These are phyloP conservation scores for Calonectria naviculata DNA, from an alignment of 2,329 filamentous ascomycete genomes.

Conservation along the genomic window DNA sequence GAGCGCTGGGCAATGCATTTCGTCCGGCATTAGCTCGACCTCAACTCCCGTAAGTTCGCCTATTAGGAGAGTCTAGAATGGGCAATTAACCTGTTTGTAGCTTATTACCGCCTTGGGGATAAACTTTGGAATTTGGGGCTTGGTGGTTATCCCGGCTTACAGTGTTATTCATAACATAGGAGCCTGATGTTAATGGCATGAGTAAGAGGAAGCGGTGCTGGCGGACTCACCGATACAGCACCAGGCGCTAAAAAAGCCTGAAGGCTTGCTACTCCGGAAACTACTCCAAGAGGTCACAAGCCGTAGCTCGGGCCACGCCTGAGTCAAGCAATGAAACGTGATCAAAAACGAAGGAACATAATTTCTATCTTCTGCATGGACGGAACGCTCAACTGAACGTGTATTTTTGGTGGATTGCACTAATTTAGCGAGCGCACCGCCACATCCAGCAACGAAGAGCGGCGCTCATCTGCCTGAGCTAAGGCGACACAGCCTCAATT, in stretches of 20 bases:
- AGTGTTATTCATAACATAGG: neutral
- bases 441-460: neutral
- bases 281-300: too few relatives aligned
- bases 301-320: too few relatives aligned
- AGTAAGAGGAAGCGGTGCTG: neutral
- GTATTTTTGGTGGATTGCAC: neutral
- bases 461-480: neutral
- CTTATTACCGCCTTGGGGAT: conserved; percentile 15
- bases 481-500: neutral
- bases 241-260: too few relatives aligned
- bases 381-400: too few relatives aligned
- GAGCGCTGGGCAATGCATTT: conserved; percentile 14
- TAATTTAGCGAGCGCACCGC: neutral
- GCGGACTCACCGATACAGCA: neutral
- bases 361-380: too few relatives aligned
- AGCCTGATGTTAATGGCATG: neutral
- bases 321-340: too few relatives aligned
- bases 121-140: conserved; percentile 19
- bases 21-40: conserved; percentile 20
- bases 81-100: neutral
- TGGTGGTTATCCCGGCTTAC: conserved; percentile 8
- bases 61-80: neutral
- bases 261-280: too few relatives aligned
- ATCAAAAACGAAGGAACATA: too few relatives aligned
- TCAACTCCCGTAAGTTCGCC: conserved; percentile 1